phyloP scores from a whole-genome alignment of 305 asterid genomes.

The Withania somnifera region DNA sequence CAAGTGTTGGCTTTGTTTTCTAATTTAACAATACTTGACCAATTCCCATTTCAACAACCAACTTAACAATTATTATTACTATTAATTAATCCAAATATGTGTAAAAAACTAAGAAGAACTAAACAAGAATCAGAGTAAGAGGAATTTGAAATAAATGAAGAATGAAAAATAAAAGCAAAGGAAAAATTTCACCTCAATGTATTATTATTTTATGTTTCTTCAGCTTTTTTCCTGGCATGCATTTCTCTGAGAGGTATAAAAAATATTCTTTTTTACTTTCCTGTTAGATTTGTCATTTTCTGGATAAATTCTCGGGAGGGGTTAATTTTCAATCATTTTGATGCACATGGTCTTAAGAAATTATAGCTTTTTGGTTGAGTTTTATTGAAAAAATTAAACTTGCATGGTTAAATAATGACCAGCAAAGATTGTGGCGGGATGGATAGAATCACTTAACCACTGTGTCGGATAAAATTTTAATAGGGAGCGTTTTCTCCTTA shows the following conservation, averaged over 20 bases:
- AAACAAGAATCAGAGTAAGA: background rate
- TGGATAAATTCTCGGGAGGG: background rate
- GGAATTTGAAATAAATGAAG: background rate
- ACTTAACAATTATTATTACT: background rate
- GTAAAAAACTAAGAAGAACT: background rate
- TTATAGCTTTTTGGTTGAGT: background rate
- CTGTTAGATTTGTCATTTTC: background rate
- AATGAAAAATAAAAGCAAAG: conserved; percentile 38
- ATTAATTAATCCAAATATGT: too few species aligned
- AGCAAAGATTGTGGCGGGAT: background rate
- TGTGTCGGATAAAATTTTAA: too few species aligned
- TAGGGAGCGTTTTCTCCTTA: background rate
- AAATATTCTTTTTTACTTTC: background rate
- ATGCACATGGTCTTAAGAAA: background rate
- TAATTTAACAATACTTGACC: background rate
- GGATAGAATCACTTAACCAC: too few species aligned
- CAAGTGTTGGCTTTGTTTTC: background rate
- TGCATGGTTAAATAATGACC: too few species aligned
- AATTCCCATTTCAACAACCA: background rate
- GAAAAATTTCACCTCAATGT: conserved; percentile 39
- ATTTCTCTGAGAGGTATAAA: conserved; percentile 48
- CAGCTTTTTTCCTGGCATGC: conserved; percentile 54
- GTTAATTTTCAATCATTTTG: background rate
- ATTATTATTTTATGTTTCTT: conserved; percentile 34
- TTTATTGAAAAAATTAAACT: background rate